Percentiles rank a stretch among this genome's conserved stretches.
Conservation (phyloP, 75 land plant genomes). For the Isoetes taiwanensis region DNA sequence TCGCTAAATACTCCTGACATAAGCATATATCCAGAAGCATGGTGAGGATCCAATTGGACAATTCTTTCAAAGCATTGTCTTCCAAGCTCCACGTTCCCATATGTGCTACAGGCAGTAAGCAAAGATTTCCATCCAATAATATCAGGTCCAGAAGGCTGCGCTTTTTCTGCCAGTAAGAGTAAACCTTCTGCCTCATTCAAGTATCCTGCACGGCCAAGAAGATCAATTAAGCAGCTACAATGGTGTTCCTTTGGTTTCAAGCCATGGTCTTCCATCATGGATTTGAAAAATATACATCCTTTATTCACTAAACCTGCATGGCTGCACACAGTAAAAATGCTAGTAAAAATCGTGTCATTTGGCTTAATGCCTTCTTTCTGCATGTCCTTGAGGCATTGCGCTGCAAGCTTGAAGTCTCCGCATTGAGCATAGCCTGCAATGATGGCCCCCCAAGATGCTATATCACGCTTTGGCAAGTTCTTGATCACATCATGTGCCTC, state of each 20-base stretch:
- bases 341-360: too few species aligned
- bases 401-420: not conserved
- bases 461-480: not conserved
- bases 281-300: constrained; percentile 28
- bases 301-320: constrained; percentile 31
- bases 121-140: not conserved
- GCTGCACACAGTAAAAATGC: not conserved
- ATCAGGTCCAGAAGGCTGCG: not conserved
- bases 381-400: not conserved
- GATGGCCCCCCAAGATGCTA: not conserved
- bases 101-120: not conserved
- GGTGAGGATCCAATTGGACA: constrained; percentile 32
- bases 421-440: not conserved
- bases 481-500: constrained; percentile 4
- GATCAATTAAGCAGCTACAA: not conserved
- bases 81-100: not conserved
- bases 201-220: not conserved
- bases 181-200: not conserved
- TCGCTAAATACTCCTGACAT: constrained; percentile 47
- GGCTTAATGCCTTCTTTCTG: not conserved
- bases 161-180: too few species aligned
- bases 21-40: constrained; percentile 42
- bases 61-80: constrained; percentile 22
- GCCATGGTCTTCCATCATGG: constrained; percentile 25
- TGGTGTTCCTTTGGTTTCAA: constrained; percentile 33